Evolutionary conservation across 805 yeast genomes (phyloP), one percentile per base, ranked within the genome.

Genomic region (Saccharomyces kudriavzevii): DNA sequence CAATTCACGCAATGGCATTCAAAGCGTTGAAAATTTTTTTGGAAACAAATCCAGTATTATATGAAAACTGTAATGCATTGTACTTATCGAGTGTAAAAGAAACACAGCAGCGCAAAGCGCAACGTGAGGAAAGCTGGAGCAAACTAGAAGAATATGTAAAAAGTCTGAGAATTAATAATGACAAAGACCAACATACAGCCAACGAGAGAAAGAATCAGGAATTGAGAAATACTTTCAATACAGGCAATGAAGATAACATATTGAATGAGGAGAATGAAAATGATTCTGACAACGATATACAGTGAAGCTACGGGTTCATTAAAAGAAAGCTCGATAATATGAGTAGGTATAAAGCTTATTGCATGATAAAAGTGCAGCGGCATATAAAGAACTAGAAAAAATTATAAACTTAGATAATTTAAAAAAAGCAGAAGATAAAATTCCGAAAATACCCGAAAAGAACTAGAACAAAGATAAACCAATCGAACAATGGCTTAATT

Each of bases 11-110:
- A 49, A 81, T 92, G 77, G 95, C 96, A 1, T 90, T 82, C 72
- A 87, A 87, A 54, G 97, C 98, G 0, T 76, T 94, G 62, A 90
- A 90, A 69, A 85, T 89, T 53, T 91, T 94, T 65, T 82, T 91
- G 83, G 97, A 92, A 64, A 85, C 94, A 51, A 91, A 91, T 68
- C 96, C 96, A 14, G 84, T 85, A 8, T 76, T 92, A 26, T 94
- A 89, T 70, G 97, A 91, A 68, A 91, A 90, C 66, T 92, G 98
- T 67, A 87, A 95, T n/a, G 79, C 88, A 62, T 71, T 88, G 57
- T 90, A 90, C 69, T 85, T 89, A 61, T 89, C 89, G 61, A 83
- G 87, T 49, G 74, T 86, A 55, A 87, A 83, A 62, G 90, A 85
- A 60, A 88, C 85, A 65, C 80, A 79, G 59, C 80, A 80, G 60